These are phyloP conservation scores for Jamesozyma lodderae DNA, from an alignment of 805 yeast species.

Conservation along the genomic window DNA sequence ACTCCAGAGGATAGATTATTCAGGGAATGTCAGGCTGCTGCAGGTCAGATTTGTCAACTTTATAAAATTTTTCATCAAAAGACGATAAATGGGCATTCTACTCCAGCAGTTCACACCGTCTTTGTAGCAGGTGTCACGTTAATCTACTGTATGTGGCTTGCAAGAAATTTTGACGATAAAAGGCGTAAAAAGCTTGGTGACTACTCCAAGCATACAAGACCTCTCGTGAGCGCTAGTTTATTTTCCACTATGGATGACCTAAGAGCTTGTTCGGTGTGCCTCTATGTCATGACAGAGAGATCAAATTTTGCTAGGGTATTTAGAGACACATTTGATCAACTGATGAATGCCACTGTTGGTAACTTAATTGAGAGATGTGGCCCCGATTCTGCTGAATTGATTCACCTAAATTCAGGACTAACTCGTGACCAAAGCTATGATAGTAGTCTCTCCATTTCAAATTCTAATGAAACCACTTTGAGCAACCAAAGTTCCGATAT, in stretches of 20 bases:
- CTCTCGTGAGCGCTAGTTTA: slow-evolving; percentile 45
- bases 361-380: slow-evolving; percentile 55
- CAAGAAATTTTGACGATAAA: slow-evolving; percentile 53
- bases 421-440: background rate
- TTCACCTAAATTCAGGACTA: slow-evolving; percentile 27
- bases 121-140: slow-evolving; percentile 62
- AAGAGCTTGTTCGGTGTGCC: slow-evolving; percentile 56
- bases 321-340: slow-evolving; percentile 58
- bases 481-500: too few relatives aligned
- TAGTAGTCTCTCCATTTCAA: too few relatives aligned
- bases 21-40: slow-evolving; percentile 61
- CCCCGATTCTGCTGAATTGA: slow-evolving; percentile 48
- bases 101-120: slow-evolving; percentile 56
- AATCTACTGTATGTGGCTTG: slow-evolving; percentile 57
- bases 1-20: slow-evolving; percentile 54
- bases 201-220: slow-evolving; percentile 50
- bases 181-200: slow-evolving; percentile 47
- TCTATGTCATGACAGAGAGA: slow-evolving; percentile 61
- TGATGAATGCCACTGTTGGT: slow-evolving; percentile 55
- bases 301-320: slow-evolving; percentile 52
- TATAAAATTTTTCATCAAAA: slow-evolving; percentile 55
- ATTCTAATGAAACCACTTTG: background rate
- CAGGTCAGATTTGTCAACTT: slow-evolving; percentile 58
- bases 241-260: slow-evolving; percentile 52
- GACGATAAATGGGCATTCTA: slow-evolving; percentile 54